Base-by-base conservation (phyloP, 2,329 filamentous ascomycete species). In the Coniochaeta hoffmannii region DNA sequence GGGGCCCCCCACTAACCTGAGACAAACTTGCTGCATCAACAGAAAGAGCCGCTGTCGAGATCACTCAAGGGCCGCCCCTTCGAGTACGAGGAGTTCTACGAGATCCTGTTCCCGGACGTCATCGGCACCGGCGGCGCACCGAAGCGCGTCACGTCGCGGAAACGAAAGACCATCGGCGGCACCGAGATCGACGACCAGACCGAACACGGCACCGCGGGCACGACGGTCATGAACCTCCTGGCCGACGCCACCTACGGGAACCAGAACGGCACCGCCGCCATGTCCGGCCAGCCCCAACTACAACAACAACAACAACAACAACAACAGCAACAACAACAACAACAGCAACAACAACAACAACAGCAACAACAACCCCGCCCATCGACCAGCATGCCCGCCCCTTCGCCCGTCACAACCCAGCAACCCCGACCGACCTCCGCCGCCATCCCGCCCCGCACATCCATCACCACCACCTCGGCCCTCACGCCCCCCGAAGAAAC, bases 51-150 rank as follows among this genome's bases (percentile, higher is more conserved):
- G 1, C 70, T 82, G 22, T 82, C 81, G 1, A 76, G 79, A 57
- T 79, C 80, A 8, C 69, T 84, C 5, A 75, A 79, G 54, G 79
- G 80, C 31, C 73, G 81, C 14, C 76, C 80, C 1, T 83, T 84
- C 61, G 80, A 84, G 22, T 79, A 84, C 62, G 80, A 83, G 63
- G 76, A 82, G 35, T 83, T 73, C 64, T 81, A 83, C 76, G 80
- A 83, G 63, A 74, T 83, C 22, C 69, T 84, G 10, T 84, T 83
- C 57, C 79, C 80, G 30, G 81, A 84, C 55, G 80, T 84, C 9
- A 72, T 83, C 44, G 81, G 81, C 11, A 82, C 81, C 1, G 79
- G 80, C 22, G 81, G 81, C 53, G 80, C 80, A 1, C 80, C 81
- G 0, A 83, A 83, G 64, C 76, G 81, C 30, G 74, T 83, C 60